phyloP scores from a whole-genome alignment of 73 alveolate species.

The Tetrahymena thermophila region DNA sequence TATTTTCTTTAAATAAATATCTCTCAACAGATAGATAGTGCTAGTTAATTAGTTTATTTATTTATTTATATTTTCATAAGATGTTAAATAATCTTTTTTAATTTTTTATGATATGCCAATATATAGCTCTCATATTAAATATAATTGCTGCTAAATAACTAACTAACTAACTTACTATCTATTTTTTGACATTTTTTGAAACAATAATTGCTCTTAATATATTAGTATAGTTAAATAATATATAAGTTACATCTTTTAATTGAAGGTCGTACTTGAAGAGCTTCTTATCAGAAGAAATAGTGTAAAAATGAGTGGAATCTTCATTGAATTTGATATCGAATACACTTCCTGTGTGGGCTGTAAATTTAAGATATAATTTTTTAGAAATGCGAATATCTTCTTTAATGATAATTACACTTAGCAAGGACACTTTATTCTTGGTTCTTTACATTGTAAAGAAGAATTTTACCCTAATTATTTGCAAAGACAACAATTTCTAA shows the following conservation, averaged over 20 bases:
- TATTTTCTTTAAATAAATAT: not conserved
- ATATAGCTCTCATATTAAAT: too few relatives aligned
- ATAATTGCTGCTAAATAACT: too few relatives aligned
- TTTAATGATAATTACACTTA: not conserved
- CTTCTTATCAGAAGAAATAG: not conserved
- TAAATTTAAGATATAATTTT: not conserved
- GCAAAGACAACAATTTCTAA: not conserved
- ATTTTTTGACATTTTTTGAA: too few relatives aligned
- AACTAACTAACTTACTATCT: too few relatives aligned
- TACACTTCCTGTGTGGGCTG: not conserved
- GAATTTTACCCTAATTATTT: not conserved
- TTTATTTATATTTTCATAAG: too few relatives aligned
- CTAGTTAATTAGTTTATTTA: too few relatives aligned
- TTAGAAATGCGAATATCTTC: not conserved
- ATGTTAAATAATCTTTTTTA: too few relatives aligned
- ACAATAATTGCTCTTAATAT: too few relatives aligned
- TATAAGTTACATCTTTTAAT: not conserved
- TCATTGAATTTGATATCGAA: not conserved
- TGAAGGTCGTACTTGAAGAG: not conserved
- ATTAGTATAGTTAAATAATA: too few relatives aligned
- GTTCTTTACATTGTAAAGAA: not conserved
- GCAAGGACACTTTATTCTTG: not conserved
- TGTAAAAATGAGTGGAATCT: not conserved
- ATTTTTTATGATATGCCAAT: too few relatives aligned
- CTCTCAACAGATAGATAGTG: too few relatives aligned